Evolutionary conservation across 495 filamentous ascomycete genomes (phyloP).

Genomic region (Talaromyces liani): DNA sequence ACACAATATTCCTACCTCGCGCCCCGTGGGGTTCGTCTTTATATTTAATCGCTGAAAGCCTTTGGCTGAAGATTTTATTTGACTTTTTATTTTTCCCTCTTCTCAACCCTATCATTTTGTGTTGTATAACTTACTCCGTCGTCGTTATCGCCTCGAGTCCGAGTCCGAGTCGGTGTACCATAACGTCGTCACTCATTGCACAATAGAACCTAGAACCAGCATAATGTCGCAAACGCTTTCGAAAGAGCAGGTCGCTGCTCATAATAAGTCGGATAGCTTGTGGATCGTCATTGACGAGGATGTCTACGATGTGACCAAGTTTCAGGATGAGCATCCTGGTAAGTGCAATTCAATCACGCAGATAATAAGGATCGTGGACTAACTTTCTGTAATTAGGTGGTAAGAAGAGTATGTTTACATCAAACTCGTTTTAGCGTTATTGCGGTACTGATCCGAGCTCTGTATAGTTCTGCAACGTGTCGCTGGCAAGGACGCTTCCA

Average conservation of each 20-base stretch:
- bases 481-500: constrained; percentile 91
- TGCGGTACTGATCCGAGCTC: neutral
- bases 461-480: constrained; percentile 73
- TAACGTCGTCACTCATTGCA: neutral
- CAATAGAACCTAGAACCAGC: neutral
- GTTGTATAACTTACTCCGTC: neutral
- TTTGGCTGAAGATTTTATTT: too few relatives aligned
- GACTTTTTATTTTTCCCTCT: neutral
- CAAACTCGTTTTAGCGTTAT: neutral
- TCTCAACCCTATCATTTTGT: neutral
- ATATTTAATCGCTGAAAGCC: too few relatives aligned
- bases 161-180: neutral
- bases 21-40: neutral
- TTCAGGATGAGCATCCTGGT: constrained; percentile 90
- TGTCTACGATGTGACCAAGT: constrained; percentile 93
- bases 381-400: constrained; percentile 52
- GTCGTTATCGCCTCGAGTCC: neutral
- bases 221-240: constrained; percentile 83
- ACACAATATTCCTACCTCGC: neutral
- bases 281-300: constrained; percentile 93
- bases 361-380: constrained; percentile 6
- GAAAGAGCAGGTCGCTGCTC: constrained; percentile 75
- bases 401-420: constrained; percentile 73
- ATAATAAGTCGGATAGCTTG: constrained; percentile 78
- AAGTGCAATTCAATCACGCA: constrained; percentile 15